These are phyloP conservation scores for Sporothrix curviconia DNA, from an alignment of 2,329 filamentous ascomycete species.

Conservation along the genomic window DNA sequence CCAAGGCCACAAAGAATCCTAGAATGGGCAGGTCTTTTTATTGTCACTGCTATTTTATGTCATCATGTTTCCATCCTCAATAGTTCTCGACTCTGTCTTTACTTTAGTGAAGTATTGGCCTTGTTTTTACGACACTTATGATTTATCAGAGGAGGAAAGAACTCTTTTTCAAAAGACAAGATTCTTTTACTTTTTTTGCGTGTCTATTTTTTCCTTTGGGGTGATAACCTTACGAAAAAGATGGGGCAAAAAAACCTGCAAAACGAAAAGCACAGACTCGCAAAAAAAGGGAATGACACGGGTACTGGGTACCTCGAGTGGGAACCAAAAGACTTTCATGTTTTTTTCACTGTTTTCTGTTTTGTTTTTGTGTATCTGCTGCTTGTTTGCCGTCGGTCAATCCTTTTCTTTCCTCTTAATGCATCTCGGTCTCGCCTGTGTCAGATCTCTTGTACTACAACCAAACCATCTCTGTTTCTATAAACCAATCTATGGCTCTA, in stretches of 20 bases:
- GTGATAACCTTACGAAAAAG: not conserved
- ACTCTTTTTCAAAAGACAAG: not conserved
- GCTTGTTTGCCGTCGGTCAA: not conserved
- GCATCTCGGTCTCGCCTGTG: not conserved
- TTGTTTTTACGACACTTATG: constrained; percentile 6
- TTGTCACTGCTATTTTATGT: not conserved
- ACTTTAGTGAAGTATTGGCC: not conserved
- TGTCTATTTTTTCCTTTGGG: not conserved
- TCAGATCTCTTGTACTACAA: constrained; percentile 1
- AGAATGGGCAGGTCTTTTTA: constrained; percentile 3
- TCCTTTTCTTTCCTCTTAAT: not conserved
- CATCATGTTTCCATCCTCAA: too few relatives aligned
- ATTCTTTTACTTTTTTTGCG: not conserved
- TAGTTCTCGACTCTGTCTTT: not conserved
- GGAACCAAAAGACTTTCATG: not conserved
- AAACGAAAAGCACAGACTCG: not conserved
- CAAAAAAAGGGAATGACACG: not conserved
- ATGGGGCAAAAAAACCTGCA: not conserved
- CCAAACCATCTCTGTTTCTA: not conserved
- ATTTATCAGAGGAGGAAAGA: constrained; percentile 9
- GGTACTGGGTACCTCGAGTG: not conserved
- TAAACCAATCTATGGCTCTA: too few relatives aligned
- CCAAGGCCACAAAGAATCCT: not conserved
- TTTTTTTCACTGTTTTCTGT: not conserved
- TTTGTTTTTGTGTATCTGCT: not conserved